Evolutionary conservation across 2,329 filamentous ascomycete species (phyloP), one percentile per base, ranked within the genome.

Genomic region (Penicillium occitanis): DNA sequence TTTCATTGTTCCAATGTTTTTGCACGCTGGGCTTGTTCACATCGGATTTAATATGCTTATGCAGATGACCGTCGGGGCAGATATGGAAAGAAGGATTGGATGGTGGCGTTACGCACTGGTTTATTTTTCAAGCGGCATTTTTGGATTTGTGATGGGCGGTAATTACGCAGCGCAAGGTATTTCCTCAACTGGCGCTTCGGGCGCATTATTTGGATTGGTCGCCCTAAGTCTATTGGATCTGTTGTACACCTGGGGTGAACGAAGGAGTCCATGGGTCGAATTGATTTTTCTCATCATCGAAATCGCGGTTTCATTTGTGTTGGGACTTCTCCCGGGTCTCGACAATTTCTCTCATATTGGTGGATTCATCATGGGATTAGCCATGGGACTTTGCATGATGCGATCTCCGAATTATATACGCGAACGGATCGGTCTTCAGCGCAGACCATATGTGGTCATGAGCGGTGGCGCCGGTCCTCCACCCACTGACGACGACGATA

Each of bases 261-360:
- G 93, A 58, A 82, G 82, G 51, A 89, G 84, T 37, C 95, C 95
- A 0, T 84, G 88, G 76, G 91, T 91, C 70, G 95, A 98, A 72
- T 81, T 99, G n/a, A 81, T 91, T 63, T 96, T 96, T 77, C 91
- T 98, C 76, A 69, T 93, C 57, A 80, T 97, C 65, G 93, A 97
- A 73, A 87, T 98, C 68, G 82, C 89, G 70, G 93, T 99, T 70
- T 92, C 93, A 0, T 97, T 99, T 75, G 92, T 95, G 17, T 86
- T 99, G 2, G 95, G 95, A 40, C 85, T 99, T 3, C 85, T 99
- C 1, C 95, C 95, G 0, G 94, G 93, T 8, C 81, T 99, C 57
- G 95, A 99, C 82, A 99, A 99, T 78, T 99, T 98, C 78, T 91
- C 92, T 17, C 95, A 99, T 71, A 97, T 99, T 68, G 95, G 95